phyloP scores from a whole-genome alignment of 495 filamentous ascomycete genomes.

The Cudoniella acicularis region DNA sequence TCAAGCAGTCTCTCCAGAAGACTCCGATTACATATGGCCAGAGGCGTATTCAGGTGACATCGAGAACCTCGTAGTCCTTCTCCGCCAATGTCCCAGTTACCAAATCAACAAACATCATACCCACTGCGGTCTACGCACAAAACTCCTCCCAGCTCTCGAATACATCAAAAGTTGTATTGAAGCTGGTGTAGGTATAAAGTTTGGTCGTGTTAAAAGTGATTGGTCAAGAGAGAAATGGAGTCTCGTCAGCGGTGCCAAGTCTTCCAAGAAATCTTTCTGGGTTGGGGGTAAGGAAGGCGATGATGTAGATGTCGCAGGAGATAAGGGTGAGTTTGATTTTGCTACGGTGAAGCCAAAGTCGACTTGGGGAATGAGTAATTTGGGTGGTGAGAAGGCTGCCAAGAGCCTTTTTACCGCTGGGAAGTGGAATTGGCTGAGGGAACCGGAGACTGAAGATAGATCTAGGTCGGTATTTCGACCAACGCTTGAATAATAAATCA shows the following conservation, averaged over 20 bases:
- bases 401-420: slow-evolving; percentile 54
- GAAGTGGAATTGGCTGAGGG: slow-evolving; percentile 56
- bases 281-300: slow-evolving; percentile 14
- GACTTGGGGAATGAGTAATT: slow-evolving; percentile 4
- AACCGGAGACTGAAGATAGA: slow-evolving; percentile 17
- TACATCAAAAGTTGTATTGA: slow-evolving; percentile 53
- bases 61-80: slow-evolving; percentile 43
- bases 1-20: slow-evolving; percentile 37
- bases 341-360: slow-evolving; percentile 31
- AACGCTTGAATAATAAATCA: neutral
- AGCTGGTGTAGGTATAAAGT: slow-evolving; percentile 40
- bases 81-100: slow-evolving; percentile 67
- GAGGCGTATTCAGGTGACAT: slow-evolving; percentile 43
- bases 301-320: slow-evolving; percentile 7
- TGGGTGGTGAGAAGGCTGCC: slow-evolving; percentile 33
- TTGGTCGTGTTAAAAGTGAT: slow-evolving; percentile 41
- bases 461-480: neutral
- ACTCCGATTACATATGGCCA: slow-evolving; percentile 29
- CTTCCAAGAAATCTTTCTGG: slow-evolving; percentile 11
- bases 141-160: slow-evolving; percentile 64
- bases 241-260: neutral
- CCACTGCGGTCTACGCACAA: slow-evolving; percentile 70
- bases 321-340: slow-evolving; percentile 34
- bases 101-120: slow-evolving; percentile 75
- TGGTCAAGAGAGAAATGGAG: slow-evolving; percentile 25